phyloP scores from a whole-genome alignment of 2,329 filamentous ascomycete genomes.

The Colletotrichum eremochloae region DNA sequence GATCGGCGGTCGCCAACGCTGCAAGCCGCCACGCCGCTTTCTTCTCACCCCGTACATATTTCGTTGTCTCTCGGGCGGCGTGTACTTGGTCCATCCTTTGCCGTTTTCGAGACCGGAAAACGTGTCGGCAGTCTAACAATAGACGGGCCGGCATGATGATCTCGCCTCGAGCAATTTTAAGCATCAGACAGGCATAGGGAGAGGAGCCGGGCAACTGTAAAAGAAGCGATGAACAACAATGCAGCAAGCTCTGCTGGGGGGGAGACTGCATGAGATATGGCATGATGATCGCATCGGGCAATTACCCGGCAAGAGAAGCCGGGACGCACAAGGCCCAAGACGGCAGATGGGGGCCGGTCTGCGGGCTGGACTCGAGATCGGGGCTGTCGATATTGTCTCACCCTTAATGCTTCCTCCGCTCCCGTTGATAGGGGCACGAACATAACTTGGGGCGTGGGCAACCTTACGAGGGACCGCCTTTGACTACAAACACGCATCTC shows the following conservation, averaged over 20 bases:
- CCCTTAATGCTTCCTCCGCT: background rate
- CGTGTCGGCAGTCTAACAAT: constrained; percentile 2
- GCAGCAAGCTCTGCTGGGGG: constrained; percentile 14
- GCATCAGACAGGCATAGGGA: background rate
- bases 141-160: background rate
- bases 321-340: background rate
- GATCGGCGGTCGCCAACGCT: constrained; percentile 21
- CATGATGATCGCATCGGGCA: constrained; percentile 8
- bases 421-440: too few relatives aligned
- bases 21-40: background rate
- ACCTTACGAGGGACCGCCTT: too few relatives aligned
- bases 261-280: constrained; percentile 1
- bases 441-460: background rate
- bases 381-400: constrained; percentile 37
- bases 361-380: constrained; percentile 18
- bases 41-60: background rate
- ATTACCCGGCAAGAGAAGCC: constrained; percentile 7
- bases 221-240: background rate
- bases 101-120: background rate
- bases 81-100: constrained; percentile 5
- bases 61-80: background rate
- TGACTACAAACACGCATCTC: background rate
- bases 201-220: too few relatives aligned
- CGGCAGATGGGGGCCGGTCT: constrained; percentile 30
- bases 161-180: background rate